These are phyloP conservation scores for Populus trichocarpa DNA, from an alignment of 441 rosid genomes.

Conservation along the genomic window DNA sequence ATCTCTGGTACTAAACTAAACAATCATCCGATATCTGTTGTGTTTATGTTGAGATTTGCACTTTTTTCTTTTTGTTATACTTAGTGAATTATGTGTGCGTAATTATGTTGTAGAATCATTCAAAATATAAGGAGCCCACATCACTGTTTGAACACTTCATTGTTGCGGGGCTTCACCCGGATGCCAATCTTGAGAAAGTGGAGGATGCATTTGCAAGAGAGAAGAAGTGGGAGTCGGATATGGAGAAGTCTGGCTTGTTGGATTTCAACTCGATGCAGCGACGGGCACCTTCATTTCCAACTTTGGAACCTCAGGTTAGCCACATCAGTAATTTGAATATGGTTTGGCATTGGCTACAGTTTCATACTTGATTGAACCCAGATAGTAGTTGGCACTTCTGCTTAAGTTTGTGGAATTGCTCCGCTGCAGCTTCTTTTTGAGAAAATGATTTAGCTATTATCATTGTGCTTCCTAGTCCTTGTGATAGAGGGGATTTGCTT, in stretches of 20 bases:
- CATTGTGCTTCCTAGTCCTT: background rate
- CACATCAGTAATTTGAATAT: conserved; percentile 10
- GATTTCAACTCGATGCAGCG: conserved; percentile 45
- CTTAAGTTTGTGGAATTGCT: background rate
- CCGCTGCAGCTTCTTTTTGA: background rate
- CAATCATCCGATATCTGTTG: no score
- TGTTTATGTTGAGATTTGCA: no score
- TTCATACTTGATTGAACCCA: background rate
- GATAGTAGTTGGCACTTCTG: background rate
- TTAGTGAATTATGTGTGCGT: no score
- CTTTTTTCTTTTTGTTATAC: no score
- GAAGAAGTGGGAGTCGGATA: conserved; percentile 77
- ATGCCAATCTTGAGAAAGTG: conserved; percentile 68
- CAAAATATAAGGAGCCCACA: conserved; percentile 57
- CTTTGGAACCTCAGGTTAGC: conserved; percentile 85
- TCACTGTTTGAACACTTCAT: conserved; percentile 88
- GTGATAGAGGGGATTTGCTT: conserved; percentile 5
- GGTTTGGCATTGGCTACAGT: conserved; percentile 2
- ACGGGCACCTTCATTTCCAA: conserved; percentile 62
- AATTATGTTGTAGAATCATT: no score
- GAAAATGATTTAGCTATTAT: background rate
- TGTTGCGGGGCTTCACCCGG: conserved; percentile 85
- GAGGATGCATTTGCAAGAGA: conserved; percentile 84
- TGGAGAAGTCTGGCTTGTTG: conserved; percentile 52
- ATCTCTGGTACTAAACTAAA: no score